Conservation (phyloP, 169 alveolate species). For the Perkinsus olseni region DNA sequence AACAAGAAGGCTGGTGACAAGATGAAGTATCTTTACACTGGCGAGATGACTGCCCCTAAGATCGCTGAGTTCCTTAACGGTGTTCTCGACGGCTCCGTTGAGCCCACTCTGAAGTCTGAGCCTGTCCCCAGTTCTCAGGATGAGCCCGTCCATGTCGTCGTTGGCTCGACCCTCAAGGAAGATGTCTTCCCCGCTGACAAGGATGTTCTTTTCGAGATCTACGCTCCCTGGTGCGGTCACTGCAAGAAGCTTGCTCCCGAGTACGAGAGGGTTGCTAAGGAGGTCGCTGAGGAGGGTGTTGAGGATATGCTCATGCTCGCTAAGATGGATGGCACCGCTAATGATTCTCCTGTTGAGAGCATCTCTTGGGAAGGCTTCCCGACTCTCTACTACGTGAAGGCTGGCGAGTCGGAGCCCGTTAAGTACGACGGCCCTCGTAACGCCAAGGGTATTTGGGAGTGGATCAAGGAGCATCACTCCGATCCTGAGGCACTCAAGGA, state of each 20-base stretch:
- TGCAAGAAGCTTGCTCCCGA: constrained; percentile 84
- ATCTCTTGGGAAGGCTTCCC: constrained; percentile 39
- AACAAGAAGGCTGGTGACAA: constrained; percentile 22
- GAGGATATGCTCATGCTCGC: constrained; percentile 68
- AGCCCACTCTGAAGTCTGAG: constrained; percentile 70
- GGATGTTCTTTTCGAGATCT: constrained; percentile 84
- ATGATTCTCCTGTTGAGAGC: constrained; percentile 58
- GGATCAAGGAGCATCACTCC: background rate
- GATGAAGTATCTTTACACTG: constrained; percentile 27
- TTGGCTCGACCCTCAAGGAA: constrained; percentile 61
- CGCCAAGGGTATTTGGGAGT: background rate
- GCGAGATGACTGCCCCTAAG: constrained; percentile 28
- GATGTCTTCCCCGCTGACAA: constrained; percentile 61
- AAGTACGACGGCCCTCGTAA: constrained; percentile 27
- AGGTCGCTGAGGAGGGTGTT: constrained; percentile 38
- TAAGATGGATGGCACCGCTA: constrained; percentile 81
- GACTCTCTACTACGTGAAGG: constrained; percentile 37
- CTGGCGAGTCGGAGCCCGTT: constrained; percentile 30
- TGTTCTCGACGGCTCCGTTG: constrained; percentile 60
- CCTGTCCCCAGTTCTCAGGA: constrained; percentile 70
- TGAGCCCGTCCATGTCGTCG: constrained; percentile 64
- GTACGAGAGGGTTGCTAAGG: constrained; percentile 54
- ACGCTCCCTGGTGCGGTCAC: constrained; percentile 97
- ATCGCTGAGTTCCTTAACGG: constrained; percentile 55
- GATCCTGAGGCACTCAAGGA: background rate